Conservation (phyloP, 177 flowering plant species). For the Vitis hybrid region DNA sequence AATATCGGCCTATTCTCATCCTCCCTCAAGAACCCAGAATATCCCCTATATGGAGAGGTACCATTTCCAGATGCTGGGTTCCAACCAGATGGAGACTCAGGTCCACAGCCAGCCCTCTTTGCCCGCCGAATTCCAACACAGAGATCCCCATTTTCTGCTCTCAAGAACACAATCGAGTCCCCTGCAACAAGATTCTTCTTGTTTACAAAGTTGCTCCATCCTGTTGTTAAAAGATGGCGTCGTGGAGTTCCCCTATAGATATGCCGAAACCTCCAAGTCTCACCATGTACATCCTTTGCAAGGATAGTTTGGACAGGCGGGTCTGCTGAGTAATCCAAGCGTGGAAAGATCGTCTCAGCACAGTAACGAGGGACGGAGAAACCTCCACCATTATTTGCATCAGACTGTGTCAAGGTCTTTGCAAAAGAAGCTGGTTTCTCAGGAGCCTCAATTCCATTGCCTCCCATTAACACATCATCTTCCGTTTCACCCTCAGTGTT, state of each 20-base stretch:
- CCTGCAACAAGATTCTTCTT: constrained; percentile 73
- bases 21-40: constrained; percentile 25
- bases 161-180: constrained; percentile 62
- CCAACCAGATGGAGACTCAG: constrained; percentile 43
- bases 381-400: constrained; percentile 78
- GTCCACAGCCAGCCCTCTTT: constrained; percentile 46
- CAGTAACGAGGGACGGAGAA: constrained; percentile 72
- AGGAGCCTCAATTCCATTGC: constrained; percentile 18
- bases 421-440: constrained; percentile 56
- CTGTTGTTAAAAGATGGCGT: constrained; percentile 64
- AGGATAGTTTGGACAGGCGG: constrained; percentile 66
- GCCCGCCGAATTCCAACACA: constrained; percentile 64
- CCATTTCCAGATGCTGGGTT: constrained; percentile 26
- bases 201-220: constrained; percentile 75
- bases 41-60: constrained; percentile 28
- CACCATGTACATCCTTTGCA: constrained; percentile 64
- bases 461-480: constrained; percentile 17
- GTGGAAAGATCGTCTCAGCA: constrained; percentile 65
- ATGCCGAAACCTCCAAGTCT: constrained; percentile 63
- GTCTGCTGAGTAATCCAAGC: constrained; percentile 56
- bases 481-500: constrained; percentile 19
- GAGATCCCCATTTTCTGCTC: constrained; percentile 59
- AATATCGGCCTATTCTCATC: constrained; percentile 20
- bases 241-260: constrained; percentile 66
- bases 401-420: constrained; percentile 68